phyloP scores from a whole-genome alignment of 2,329 filamentous ascomycete species.

The Aureobasidium melanogenum region DNA sequence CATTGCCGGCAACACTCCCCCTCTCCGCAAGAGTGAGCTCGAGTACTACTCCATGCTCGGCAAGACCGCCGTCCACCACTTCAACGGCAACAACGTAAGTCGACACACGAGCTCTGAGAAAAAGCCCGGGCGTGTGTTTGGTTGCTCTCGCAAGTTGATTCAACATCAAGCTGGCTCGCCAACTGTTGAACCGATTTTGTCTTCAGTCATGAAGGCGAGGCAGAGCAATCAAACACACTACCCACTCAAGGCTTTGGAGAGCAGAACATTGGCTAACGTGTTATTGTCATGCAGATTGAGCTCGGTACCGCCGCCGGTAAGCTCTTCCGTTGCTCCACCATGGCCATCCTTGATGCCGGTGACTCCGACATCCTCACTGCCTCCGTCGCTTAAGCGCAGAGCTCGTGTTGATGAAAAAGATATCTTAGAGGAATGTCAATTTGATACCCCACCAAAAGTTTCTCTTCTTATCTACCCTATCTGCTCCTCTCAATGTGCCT shows the following conservation, averaged over 20 bases:
- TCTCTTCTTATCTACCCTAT: background rate
- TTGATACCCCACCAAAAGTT: conserved; percentile 11
- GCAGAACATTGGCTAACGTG: conserved; percentile 46
- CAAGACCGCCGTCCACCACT: conserved; percentile 96
- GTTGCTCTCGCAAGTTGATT: conserved; percentile 1
- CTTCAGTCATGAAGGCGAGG: background rate
- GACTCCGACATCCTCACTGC: conserved; percentile 92
- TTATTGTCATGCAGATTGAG: conserved; percentile 68
- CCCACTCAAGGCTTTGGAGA: conserved; percentile 71
- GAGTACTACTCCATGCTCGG: conserved; percentile 73
- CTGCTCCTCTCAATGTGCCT: background rate
- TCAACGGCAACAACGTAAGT: conserved; percentile 98
- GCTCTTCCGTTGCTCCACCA: conserved; percentile 96
- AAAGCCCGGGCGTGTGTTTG: conserved; percentile 12
- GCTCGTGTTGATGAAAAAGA: background rate
- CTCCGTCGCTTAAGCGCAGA: conserved; percentile 38
- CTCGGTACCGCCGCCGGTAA: conserved; percentile 97
- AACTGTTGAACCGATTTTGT: background rate
- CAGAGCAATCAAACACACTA: conserved; percentile 26
- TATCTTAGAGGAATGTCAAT: conserved; percentile 11
- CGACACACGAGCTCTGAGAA: conserved; percentile 28
- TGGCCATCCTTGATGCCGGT: conserved; percentile 93
- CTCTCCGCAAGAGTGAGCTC: conserved; percentile 94
- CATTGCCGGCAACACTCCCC: conserved; percentile 91
- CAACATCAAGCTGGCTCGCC: conserved; percentile 8